Evolutionary conservation across 1,284 basidiomycete species (phyloP).

Genomic region (Rhizoctonia solani): DNA sequence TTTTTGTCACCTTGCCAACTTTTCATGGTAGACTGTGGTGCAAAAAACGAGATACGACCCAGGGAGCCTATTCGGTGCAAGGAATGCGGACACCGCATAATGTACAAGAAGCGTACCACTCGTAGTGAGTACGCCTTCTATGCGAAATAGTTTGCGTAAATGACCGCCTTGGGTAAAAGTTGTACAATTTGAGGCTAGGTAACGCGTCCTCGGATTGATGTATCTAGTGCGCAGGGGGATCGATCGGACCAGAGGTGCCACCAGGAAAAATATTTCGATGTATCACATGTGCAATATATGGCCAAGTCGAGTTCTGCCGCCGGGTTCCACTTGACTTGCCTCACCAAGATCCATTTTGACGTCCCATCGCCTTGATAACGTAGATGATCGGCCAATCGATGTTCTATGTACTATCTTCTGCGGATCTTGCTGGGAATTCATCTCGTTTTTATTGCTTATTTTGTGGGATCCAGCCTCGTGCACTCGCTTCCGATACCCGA

Average conservation of each 20-base stretch:
- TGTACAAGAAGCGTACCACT: constrained; percentile 98
- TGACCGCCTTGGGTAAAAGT: constrained; percentile 50
- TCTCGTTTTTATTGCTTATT: constrained; percentile 14
- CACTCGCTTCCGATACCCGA: constrained; percentile 20
- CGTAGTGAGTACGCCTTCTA: constrained; percentile 70
- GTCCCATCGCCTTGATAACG: constrained; percentile 25
- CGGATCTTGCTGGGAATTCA: constrained; percentile 31
- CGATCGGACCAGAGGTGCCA: constrained; percentile 5
- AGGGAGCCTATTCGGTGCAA: constrained; percentile 94
- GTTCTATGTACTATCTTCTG: constrained; percentile 33
- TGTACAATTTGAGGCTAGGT: constrained; percentile 89
- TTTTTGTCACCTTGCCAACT: constrained; percentile 27
- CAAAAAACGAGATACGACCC: constrained; percentile 90
- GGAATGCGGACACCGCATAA: constrained; percentile 97
- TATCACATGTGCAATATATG: constrained; percentile 31
- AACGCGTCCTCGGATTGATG: background rate
- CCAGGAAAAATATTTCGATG: constrained; percentile 12
- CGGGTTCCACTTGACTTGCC: constrained; percentile 13
- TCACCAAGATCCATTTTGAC: constrained; percentile 17
- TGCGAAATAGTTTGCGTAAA: constrained; percentile 32
- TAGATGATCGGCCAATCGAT: constrained; percentile 34
- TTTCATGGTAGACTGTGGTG: constrained; percentile 77
- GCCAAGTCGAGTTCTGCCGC: constrained; percentile 6
- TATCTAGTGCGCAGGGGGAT: background rate
- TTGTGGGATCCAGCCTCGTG: constrained; percentile 34